Conservation (phyloP, 352 stramenopile genomes). For the Globisporangium spinosum region DNA sequence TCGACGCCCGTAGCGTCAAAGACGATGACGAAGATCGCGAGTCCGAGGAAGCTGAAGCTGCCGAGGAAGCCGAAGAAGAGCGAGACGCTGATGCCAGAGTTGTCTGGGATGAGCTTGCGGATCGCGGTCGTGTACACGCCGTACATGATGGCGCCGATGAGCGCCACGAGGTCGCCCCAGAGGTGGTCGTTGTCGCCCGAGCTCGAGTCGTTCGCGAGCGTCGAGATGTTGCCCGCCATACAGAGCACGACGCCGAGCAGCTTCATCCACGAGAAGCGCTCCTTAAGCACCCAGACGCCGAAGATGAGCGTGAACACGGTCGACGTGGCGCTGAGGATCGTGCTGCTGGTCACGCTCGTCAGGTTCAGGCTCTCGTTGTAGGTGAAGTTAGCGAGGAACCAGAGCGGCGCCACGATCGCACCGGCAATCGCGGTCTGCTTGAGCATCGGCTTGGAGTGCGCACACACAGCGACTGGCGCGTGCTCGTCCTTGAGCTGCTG, state of each 20-base stretch:
- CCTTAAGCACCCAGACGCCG: constrained; percentile 71
- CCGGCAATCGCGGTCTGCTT: constrained; percentile 32
- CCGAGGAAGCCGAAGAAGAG: constrained; percentile 95
- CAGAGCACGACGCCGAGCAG: constrained; percentile 82
- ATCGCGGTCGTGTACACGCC: constrained; percentile 93
- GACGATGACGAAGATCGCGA: constrained; percentile 63
- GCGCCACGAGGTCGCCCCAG: constrained; percentile 55
- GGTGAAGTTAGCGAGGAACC: constrained; percentile 93
- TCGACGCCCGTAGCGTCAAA: constrained; percentile 63
- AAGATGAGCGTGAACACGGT: constrained; percentile 93
- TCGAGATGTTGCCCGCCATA: constrained; percentile 85
- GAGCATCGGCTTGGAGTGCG: constrained; percentile 15
- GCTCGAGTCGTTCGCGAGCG: constrained; percentile 68
- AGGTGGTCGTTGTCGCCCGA: constrained; percentile 31
- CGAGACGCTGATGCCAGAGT: constrained; percentile 87
- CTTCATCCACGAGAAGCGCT: constrained; percentile 82
- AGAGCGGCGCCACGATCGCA: constrained; percentile 87
- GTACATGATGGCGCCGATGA: constrained; percentile 89
- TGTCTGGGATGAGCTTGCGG: constrained; percentile 67
- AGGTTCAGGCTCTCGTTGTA: constrained; percentile 92
- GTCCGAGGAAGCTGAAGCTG: constrained; percentile 80
- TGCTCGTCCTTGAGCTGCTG: constrained; percentile 28
- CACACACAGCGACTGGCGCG: constrained; percentile 13
- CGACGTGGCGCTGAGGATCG: constrained; percentile 92
- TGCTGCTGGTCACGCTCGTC: constrained; percentile 93